Evolutionary conservation across 2,329 filamentous ascomycete species (phyloP).

Genomic region (Clarireedia monteithiana): DNA sequence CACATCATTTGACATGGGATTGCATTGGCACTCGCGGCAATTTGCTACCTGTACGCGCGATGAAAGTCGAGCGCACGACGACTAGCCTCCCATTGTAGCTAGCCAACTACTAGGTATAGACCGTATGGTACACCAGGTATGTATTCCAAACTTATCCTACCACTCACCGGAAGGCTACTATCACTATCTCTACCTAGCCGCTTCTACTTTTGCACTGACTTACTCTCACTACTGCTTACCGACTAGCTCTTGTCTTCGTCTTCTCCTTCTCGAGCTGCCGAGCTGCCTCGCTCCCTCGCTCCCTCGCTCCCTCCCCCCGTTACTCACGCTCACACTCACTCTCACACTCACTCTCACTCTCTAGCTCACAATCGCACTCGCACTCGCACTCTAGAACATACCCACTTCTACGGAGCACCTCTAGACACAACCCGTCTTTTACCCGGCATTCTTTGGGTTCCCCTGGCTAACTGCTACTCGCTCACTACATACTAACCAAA

Average conservation of each 20-base stretch:
- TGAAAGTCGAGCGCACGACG: not conserved
- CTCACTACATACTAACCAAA: not conserved
- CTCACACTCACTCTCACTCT: too few species aligned
- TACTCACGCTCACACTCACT: not conserved
- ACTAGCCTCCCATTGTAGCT: not conserved
- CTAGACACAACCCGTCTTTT: too few species aligned
- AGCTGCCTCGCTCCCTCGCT: not conserved
- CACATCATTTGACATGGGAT: not conserved
- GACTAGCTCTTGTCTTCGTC: not conserved
- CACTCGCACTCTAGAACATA: too few species aligned
- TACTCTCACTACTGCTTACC: not conserved
- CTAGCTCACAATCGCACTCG: too few species aligned
- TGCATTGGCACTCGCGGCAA: conserved; percentile 2
- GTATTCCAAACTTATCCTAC: too few species aligned
- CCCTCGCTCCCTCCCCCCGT: not conserved
- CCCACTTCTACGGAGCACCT: too few species aligned
- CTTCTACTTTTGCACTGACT: not conserved
- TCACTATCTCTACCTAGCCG: not conserved
- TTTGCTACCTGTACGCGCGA: conserved; percentile 6
- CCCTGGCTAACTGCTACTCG: not conserved
- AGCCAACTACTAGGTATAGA: not conserved
- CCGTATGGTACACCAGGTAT: too few species aligned
- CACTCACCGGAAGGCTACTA: not conserved
- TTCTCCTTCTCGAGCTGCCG: not conserved
- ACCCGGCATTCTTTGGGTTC: not conserved